Evolutionary conservation across 2,329 filamentous ascomycete genomes (phyloP).

Genomic region (Neofusicoccum parvum): DNA sequence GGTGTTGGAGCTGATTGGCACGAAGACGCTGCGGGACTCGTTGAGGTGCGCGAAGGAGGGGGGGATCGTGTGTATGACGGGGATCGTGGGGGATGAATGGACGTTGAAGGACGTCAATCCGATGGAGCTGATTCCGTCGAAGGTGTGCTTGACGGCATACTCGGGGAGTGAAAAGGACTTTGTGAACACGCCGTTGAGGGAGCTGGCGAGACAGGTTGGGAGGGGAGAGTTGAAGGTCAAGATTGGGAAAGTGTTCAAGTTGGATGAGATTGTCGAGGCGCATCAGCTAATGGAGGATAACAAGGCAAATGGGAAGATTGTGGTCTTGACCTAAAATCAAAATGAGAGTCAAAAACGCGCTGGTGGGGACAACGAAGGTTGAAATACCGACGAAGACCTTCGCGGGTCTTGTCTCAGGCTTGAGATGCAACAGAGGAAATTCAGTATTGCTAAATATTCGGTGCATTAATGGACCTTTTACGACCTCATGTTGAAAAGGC

Average conservation of each 20-base stretch:
- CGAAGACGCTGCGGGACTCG: conserved; percentile 48
- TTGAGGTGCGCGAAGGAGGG: conserved; percentile 41
- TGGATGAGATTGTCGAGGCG: conserved; percentile 51
- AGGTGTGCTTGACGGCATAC: conserved; percentile 47
- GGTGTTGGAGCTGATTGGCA: conserved; percentile 51
- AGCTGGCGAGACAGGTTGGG: conserved; percentile 42
- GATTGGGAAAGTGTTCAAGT: conserved; percentile 46
- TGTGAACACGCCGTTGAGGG: conserved; percentile 45
- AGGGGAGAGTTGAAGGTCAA: conserved; percentile 43
- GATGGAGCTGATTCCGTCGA: conserved; percentile 46
- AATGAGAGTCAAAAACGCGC: too few species aligned
- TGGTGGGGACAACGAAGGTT: too few species aligned
- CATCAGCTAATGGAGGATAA: conserved; percentile 51
- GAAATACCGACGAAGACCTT: too few species aligned
- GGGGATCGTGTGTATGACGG: conserved; percentile 50
- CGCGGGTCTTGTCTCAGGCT: too few species aligned
- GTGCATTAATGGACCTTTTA: too few species aligned
- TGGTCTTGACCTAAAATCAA: conserved; percentile 35
- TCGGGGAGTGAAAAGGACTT: conserved; percentile 40
- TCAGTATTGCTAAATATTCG: too few species aligned
- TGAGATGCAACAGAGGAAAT: too few species aligned
- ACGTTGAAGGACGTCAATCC: conserved; percentile 42
- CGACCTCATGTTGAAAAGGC: too few species aligned
- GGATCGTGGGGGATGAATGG: conserved; percentile 51
- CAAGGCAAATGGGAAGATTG: conserved; percentile 49